Evolutionary conservation across 73 alveolate genomes (phyloP).

Genomic region (Paramecium biaurelia): DNA sequence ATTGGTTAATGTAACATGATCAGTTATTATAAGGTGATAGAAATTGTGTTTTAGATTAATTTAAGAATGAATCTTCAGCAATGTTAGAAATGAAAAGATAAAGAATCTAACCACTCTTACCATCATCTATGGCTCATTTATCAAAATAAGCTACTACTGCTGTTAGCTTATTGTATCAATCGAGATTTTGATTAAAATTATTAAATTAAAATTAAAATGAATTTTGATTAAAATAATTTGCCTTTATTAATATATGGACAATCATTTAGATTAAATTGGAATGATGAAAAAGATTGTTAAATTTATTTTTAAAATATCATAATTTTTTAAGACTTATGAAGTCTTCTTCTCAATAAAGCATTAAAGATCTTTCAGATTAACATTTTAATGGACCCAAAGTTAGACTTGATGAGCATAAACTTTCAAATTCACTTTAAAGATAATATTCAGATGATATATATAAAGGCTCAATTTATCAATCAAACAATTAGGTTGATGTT

Average conservation of each 20-base stretch:
- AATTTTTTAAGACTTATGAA: neutral
- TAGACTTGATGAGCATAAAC: neutral
- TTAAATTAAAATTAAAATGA: neutral
- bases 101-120: neutral
- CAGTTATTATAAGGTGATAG: neutral
- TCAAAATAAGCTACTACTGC: neutral
- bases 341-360: neutral
- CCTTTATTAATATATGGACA: too few relatives aligned
- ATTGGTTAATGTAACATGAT: conserved; percentile 51
- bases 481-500: neutral
- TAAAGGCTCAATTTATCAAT: too few relatives aligned
- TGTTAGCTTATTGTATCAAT: neutral
- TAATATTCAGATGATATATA: neutral
- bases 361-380: neutral
- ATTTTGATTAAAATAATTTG: too few relatives aligned
- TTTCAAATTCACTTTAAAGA: neutral
- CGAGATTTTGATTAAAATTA: neutral
- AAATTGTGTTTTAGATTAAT: neutral
- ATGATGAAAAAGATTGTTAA: neutral
- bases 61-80: neutral
- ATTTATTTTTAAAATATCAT: neutral
- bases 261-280: neutral
- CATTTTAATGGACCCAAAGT: neutral
- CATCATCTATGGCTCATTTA: neutral
- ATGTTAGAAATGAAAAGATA: neutral